Conservation (phyloP, 371 early-diverging fungal genomes). For the Nematocida minor region DNA sequence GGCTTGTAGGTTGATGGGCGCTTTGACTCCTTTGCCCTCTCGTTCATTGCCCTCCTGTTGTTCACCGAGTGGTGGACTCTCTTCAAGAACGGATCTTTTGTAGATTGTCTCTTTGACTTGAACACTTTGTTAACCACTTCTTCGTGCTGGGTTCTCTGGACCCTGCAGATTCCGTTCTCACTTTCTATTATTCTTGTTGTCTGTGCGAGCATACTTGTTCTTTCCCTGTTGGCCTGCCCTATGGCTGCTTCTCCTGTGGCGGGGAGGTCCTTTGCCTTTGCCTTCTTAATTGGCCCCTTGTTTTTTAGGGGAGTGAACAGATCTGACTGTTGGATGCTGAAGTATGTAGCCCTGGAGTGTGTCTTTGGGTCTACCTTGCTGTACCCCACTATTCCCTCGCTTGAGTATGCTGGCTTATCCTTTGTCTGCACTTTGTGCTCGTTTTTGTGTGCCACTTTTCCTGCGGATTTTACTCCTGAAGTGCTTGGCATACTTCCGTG, state of each 20-base stretch:
- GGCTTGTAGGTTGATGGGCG: slow-evolving; percentile 17
- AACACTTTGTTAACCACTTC: background rate
- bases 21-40: slow-evolving; percentile 39
- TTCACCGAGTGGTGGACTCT: slow-evolving; percentile 10
- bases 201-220: background rate
- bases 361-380: slow-evolving; percentile 16
- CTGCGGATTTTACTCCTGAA: too few relatives aligned
- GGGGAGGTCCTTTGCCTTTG: background rate
- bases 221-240: background rate
- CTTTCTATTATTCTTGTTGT: background rate
- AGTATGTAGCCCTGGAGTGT: background rate
- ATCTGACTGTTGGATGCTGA: background rate
- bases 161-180: background rate
- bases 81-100: slow-evolving; percentile 12
- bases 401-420: background rate
- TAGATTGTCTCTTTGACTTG: background rate
- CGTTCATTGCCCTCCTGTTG: slow-evolving; percentile 37
- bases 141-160: background rate
- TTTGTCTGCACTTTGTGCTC: background rate
- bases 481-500: too few relatives aligned
- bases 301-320: background rate
- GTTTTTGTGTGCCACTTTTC: too few relatives aligned
- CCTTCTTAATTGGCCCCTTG: background rate
- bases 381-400: background rate
- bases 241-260: background rate